Percentiles rank a stretch among this genome's conserved stretches.
These are phyloP conservation scores for Lodderomyces oxycetoniae DNA, from an alignment of 1,139 yeast species.

Conservation along the genomic window DNA sequence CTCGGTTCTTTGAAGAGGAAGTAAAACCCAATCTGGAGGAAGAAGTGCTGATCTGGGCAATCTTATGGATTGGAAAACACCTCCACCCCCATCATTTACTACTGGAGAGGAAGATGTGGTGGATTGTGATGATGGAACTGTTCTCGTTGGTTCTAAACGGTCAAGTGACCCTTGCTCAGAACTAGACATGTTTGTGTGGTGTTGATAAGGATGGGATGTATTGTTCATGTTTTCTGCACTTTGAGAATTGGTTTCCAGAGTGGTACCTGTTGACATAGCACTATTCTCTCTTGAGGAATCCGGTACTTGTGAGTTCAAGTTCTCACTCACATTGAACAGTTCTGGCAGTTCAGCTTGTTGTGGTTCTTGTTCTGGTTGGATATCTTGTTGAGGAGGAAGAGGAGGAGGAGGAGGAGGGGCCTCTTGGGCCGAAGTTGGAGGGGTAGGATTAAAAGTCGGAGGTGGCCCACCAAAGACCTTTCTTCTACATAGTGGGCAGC, in stretches of 20 bases:
- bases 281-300: too few relatives aligned
- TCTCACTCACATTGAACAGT: too few relatives aligned
- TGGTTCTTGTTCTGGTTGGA: conserved; percentile 2
- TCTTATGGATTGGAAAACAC: conserved; percentile 7
- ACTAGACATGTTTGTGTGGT: too few relatives aligned
- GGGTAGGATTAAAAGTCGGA: conserved; percentile 7
- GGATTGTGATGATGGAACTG: neutral
- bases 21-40: conserved; percentile 34
- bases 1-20: conserved; percentile 22
- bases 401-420: conserved; percentile 6
- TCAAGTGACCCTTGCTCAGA: too few relatives aligned
- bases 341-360: conserved; percentile 4
- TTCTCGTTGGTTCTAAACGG: conserved; percentile 3
- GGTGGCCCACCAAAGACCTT: conserved; percentile 43
- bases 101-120: conserved; percentile 2
- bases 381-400: conserved; percentile 3
- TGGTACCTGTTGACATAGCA: too few relatives aligned
- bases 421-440: conserved; percentile 3
- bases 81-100: neutral
- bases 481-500: conserved; percentile 87
- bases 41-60: conserved; percentile 24
- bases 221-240: too few relatives aligned
- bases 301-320: too few relatives aligned
- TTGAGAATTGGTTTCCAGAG: too few relatives aligned
- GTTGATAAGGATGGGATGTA: too few relatives aligned